These are phyloP conservation scores for Mycosphaerella arachidis DNA, from an alignment of 2,329 filamentous ascomycete species.

Conservation along the genomic window DNA sequence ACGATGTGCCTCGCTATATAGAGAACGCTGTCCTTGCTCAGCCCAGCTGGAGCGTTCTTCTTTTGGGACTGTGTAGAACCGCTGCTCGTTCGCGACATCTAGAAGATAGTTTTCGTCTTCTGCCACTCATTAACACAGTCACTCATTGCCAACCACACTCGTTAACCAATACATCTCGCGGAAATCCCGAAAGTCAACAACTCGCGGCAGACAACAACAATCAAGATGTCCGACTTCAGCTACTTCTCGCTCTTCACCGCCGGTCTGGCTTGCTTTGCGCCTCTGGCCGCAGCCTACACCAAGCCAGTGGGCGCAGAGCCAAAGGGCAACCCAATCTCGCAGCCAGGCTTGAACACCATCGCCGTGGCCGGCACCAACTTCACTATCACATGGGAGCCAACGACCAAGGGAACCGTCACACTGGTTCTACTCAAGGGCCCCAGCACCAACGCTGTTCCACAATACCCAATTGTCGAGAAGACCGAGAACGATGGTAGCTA, in stretches of 20 bases:
- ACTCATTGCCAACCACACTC: constrained; percentile 4
- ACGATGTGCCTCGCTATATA: not conserved
- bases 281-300: constrained; percentile 48
- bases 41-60: not conserved
- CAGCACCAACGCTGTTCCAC: constrained; percentile 49
- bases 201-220: not conserved
- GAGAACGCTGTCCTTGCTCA: constrained; percentile 5
- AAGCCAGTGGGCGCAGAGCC: constrained; percentile 30
- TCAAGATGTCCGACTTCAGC: constrained; percentile 32
- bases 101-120: constrained; percentile 24
- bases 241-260: constrained; percentile 50
- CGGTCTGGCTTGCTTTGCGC: constrained; percentile 46
- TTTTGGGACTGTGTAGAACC: constrained; percentile 10
- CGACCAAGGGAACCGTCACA: constrained; percentile 49
- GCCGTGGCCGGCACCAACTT: constrained; percentile 54
- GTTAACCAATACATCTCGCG: not conserved
- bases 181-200: not conserved
- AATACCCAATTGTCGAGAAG: constrained; percentile 48
- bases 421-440: constrained; percentile 58
- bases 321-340: constrained; percentile 52
- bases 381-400: constrained; percentile 56
- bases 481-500: constrained; percentile 54
- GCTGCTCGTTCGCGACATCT: constrained; percentile 7
- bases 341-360: constrained; percentile 48
- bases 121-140: constrained; percentile 24